phyloP scores from a whole-genome alignment of 2,329 filamentous ascomycete species.

The Diaporthe sp. region DNA sequence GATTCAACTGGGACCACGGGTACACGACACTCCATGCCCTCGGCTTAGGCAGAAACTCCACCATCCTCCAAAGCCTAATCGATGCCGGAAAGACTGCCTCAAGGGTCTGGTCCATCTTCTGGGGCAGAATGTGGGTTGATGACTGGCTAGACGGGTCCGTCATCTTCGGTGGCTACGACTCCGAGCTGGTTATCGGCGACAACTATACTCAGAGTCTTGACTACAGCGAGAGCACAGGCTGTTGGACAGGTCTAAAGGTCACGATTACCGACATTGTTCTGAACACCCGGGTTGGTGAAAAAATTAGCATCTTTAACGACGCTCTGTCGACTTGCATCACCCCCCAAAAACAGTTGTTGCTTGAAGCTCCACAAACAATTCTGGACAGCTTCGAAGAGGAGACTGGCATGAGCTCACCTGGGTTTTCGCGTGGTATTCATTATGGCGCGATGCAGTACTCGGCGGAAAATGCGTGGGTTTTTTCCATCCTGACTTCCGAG shows the following conservation, averaged over 20 bases:
- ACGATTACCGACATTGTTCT: slow-evolving; percentile 43
- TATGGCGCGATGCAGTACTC: background rate
- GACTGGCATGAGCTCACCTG: background rate
- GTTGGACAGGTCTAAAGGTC: slow-evolving; percentile 48
- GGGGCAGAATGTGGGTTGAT: slow-evolving; percentile 49
- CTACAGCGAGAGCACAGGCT: slow-evolving; percentile 43
- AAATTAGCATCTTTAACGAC: slow-evolving; percentile 46
- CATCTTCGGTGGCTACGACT: slow-evolving; percentile 50
- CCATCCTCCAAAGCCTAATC: slow-evolving; percentile 34
- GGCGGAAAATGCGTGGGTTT: background rate
- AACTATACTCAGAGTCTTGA: slow-evolving; percentile 47
- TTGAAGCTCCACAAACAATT: slow-evolving; percentile 44
- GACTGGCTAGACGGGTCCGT: slow-evolving; percentile 47
- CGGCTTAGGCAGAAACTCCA: slow-evolving; percentile 47
- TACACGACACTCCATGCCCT: background rate
- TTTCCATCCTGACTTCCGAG: too few relatives aligned
- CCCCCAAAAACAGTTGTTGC: slow-evolving; percentile 47
- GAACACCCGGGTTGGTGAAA: slow-evolving; percentile 46
- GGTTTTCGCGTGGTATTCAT: background rate
- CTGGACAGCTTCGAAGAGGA: slow-evolving; percentile 41
- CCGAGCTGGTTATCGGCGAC: slow-evolving; percentile 46
- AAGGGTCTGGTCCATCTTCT: slow-evolving; percentile 52
- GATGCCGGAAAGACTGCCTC: slow-evolving; percentile 43
- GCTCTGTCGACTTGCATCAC: slow-evolving; percentile 47
- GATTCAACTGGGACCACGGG: background rate